Evolutionary conservation across 2,329 filamentous ascomycete genomes (phyloP), one percentile per base, ranked within the genome.

Genomic region (Beauveria brongniartii): DNA sequence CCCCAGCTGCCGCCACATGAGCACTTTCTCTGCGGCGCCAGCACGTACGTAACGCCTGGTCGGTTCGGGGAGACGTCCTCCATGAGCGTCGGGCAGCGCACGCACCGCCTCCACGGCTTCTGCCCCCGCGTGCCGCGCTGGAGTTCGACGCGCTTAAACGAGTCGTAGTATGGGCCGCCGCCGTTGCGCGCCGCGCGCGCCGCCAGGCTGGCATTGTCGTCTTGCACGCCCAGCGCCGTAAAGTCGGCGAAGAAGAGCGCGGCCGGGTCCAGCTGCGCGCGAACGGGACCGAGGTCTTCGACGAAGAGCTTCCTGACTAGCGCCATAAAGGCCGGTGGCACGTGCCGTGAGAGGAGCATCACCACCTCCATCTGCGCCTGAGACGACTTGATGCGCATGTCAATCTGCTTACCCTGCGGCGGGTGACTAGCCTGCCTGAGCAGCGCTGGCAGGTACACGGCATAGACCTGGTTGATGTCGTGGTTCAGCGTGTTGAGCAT

Each of bases 211-310:
- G 76, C 75, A 16, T 73, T 73, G 62, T 86, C 83, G 58, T 86
- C 81, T 10, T 82, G 80, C 16, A 91, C 77, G 5, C 88, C 88
- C 12, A 94, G 77, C 70, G 90, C 82, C 54, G 79, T 79, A 60
- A 86, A 90, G 69, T 94, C 84, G 54, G 84, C 83, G 72, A 91
- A 89, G 74, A 89, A 90, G 54, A 96, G 78, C 63, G 81, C 81
- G 10, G 86, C 82, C 30, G 84, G 80, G 65, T 94, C 85, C 12
- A 86, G 80, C 59, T 82, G 78, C 5, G 77, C 76, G 46, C 82
- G 79, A 59, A 92, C 80, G 22, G 78, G 77, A 0, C 77, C 77
- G 30, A 91, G 73, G 51, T 85, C 82, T 30, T 78, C 76, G 37
- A 79, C 78, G 62, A 93, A 85, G 62, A 88, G 80, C 59, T 82